phyloP scores from a whole-genome alignment of 2,329 filamentous ascomycete genomes.

The Aureobasidium uvarum region DNA sequence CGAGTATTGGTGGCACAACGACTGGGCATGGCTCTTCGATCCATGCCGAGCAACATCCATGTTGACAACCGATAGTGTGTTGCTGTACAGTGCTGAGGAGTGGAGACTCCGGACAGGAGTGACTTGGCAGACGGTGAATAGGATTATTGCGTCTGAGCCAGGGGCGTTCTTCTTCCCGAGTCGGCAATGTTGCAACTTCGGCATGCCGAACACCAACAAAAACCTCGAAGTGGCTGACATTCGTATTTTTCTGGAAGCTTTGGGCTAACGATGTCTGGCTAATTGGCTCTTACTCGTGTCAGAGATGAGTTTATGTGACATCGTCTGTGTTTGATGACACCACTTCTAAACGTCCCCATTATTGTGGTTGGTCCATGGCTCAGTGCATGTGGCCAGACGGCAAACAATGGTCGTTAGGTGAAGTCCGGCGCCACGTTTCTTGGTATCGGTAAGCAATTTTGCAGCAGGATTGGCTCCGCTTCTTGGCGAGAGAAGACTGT shows the following conservation, averaged over 20 bases:
- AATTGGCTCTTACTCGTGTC: background rate
- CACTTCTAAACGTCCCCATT: background rate
- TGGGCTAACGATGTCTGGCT: background rate
- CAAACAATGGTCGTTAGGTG: conserved; percentile 2
- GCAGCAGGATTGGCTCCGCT: conserved; percentile 12
- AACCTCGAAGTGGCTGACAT: background rate
- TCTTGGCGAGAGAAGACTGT: conserved; percentile 19
- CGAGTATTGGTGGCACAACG: too few relatives aligned
- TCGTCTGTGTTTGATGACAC: background rate
- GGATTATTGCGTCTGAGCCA: background rate
- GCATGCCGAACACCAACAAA: conserved; percentile 10
- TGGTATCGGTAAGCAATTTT: conserved; percentile 25
- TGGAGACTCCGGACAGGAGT: background rate
- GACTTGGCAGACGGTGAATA: background rate
- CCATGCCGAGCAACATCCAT: background rate
- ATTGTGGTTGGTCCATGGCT: conserved; percentile 1
- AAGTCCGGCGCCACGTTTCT: conserved; percentile 18
- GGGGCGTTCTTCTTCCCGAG: background rate
- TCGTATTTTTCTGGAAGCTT: background rate
- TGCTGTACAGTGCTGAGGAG: background rate
- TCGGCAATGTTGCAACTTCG: background rate
- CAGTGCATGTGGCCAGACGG: background rate
- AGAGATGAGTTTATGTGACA: background rate
- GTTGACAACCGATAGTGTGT: background rate
- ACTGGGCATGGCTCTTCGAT: background rate